Conservation (phyloP, 2,329 filamentous ascomycete species). For the Arachnopeziza araneosa region DNA sequence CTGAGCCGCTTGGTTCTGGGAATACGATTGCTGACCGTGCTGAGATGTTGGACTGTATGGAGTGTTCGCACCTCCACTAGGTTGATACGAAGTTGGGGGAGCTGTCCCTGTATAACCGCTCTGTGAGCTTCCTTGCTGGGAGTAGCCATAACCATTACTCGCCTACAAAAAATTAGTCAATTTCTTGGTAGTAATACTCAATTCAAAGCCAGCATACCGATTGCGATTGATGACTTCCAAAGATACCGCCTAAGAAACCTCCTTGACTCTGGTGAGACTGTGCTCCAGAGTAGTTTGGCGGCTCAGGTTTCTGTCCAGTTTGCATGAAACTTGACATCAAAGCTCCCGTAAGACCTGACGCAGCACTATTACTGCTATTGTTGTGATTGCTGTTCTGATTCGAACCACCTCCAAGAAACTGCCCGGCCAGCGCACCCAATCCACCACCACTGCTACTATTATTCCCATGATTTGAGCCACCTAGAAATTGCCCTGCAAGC, state of each 20-base stretch:
- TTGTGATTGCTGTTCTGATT: constrained; percentile 13
- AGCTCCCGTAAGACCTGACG: background rate
- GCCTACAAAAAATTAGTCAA: constrained; percentile 20
- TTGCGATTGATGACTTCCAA: constrained; percentile 4
- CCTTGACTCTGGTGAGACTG: constrained; percentile 21
- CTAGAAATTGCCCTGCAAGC: constrained; percentile 34
- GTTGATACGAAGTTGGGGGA: constrained; percentile 56
- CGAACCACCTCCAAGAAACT: constrained; percentile 26
- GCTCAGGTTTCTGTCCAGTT: constrained; percentile 35
- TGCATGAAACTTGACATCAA: background rate
- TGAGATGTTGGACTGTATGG: constrained; percentile 15
- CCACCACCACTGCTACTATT: constrained; percentile 18
- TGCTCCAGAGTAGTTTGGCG: constrained; percentile 37
- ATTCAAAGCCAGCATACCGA: background rate
- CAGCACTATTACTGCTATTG: constrained; percentile 20
- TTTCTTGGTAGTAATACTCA: background rate
- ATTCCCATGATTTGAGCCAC: constrained; percentile 19
- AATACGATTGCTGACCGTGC: constrained; percentile 8
- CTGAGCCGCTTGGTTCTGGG: constrained; percentile 6
- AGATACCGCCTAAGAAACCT: constrained; percentile 25
- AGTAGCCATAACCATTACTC: constrained; percentile 58
- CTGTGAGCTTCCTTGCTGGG: constrained; percentile 40
- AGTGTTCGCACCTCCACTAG: constrained; percentile 21
- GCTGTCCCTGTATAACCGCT: constrained; percentile 56
- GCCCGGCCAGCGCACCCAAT: constrained; percentile 33